A percentile compares a stretch with the other conserved stretches of the same genome.
Evolutionary conservation across 176 grass and related monocot genomes (phyloP).

Genomic region (Cenchrus americanus): DNA sequence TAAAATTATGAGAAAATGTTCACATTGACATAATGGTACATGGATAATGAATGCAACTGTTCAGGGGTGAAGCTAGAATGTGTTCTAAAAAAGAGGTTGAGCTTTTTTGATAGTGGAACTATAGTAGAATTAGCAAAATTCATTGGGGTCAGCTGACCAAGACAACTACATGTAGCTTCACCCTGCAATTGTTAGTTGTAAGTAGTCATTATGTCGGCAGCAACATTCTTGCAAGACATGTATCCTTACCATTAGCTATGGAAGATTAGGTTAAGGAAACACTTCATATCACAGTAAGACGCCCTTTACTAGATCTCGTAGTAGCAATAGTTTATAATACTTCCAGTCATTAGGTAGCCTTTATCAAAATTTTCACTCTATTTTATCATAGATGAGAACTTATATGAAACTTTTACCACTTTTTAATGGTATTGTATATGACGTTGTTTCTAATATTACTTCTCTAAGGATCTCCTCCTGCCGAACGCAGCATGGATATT

Average conservation of each 20-base stretch:
- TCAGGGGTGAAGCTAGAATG: too few relatives aligned
- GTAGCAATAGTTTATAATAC: not conserved
- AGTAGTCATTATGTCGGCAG: constrained; percentile 20
- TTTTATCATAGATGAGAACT: constrained; percentile 26
- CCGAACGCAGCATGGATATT: constrained; percentile 95
- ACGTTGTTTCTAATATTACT: constrained; percentile 85
- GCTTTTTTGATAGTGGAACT: too few relatives aligned
- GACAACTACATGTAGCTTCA: too few relatives aligned
- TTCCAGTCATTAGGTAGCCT: constrained; percentile 19
- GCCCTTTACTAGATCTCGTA: not conserved
- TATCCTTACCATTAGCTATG: constrained; percentile 6
- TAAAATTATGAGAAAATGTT: too few relatives aligned
- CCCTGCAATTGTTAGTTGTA: not conserved
- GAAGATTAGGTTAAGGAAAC: not conserved
- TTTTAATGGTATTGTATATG: constrained; percentile 61
- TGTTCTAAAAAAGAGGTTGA: too few relatives aligned
- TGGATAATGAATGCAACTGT: constrained; percentile 2
- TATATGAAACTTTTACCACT: constrained; percentile 21
- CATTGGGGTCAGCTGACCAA: too few relatives aligned
- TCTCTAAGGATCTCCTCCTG: constrained; percentile 99
- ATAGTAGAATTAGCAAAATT: too few relatives aligned
- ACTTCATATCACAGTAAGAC: constrained; percentile 3
- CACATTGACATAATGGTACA: not conserved
- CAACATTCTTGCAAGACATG: constrained; percentile 1
- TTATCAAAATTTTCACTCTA: constrained; percentile 11